A percentile compares a stretch with the other conserved stretches of the same genome.
phyloP scores from a whole-genome alignment of 306 rosid species.

The Glycine latifolia region DNA sequence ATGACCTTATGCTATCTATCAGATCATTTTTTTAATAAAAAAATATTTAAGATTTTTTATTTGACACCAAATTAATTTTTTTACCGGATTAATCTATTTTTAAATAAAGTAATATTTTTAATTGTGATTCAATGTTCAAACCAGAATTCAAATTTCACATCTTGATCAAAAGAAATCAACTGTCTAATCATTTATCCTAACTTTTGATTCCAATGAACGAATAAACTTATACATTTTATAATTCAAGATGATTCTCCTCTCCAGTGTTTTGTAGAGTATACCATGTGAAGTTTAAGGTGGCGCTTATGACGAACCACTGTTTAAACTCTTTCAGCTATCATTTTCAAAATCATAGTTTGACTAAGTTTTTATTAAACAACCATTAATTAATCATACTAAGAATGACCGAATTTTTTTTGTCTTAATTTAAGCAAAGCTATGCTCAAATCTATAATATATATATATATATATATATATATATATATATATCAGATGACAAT shows the following conservation, averaged over 20 bases:
- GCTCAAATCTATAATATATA: not conserved
- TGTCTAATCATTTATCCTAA: too few relatives aligned
- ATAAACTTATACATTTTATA: not conserved
- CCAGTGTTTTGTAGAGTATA: not conserved
- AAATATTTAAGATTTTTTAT: too few relatives aligned
- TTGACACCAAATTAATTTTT: too few relatives aligned
- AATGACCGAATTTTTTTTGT: not conserved
- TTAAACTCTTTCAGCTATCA: not conserved
- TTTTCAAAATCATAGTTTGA: not conserved
- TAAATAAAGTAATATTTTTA: too few relatives aligned
- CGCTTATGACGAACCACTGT: not conserved
- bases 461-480: too few relatives aligned
- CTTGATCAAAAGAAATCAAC: too few relatives aligned
- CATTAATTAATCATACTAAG: not conserved
- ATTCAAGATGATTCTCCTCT: not conserved
- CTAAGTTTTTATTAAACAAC: not conserved
- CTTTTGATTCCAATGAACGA: too few relatives aligned
- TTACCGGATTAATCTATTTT: too few relatives aligned
- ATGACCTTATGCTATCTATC: conserved; percentile 16
- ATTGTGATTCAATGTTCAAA: too few relatives aligned
- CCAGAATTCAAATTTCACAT: too few relatives aligned
- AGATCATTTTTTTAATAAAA: too few relatives aligned
- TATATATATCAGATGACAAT: too few relatives aligned
- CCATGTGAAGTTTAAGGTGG: not conserved
- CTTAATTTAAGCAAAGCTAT: conserved; percentile 3